Percentiles rank a stretch among this genome's conserved stretches.
Conservation (phyloP, 345 rosid species). For the Crucihimalaya himalaica region DNA sequence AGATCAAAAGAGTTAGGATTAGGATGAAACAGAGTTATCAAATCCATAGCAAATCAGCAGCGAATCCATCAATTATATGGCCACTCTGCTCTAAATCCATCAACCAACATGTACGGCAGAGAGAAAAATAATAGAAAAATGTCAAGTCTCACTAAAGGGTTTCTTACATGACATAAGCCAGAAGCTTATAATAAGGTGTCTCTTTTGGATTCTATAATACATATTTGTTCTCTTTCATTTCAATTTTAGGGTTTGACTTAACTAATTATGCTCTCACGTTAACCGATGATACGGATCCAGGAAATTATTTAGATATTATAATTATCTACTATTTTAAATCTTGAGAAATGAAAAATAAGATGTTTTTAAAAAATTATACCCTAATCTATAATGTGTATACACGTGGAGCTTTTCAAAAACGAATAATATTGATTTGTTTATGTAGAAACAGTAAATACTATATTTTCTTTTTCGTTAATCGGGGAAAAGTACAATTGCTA, state of each 20-base stretch:
- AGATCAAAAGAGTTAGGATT: not conserved
- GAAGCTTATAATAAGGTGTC: constrained; percentile 13
- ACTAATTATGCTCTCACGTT: constrained; percentile 25
- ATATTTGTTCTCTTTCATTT: constrained; percentile 25
- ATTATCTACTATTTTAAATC: constrained; percentile 20
- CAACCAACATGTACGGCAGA: constrained; percentile 29
- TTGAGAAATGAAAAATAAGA: constrained; percentile 2
- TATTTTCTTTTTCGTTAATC: no score
- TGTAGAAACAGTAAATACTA: not conserved
- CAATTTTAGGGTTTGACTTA: constrained; percentile 32
- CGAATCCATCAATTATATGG: constrained; percentile 24
- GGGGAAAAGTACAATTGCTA: not conserved
- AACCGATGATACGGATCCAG: constrained; percentile 19
- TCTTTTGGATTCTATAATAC: not conserved
- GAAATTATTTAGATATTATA: not conserved
- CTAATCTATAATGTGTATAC: not conserved
- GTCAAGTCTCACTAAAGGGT: constrained; percentile 4
- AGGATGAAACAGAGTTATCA: not conserved
- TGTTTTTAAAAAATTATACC: not conserved
- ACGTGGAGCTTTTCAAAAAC: constrained; percentile 7
- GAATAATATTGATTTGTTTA: not conserved
- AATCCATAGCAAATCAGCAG: not conserved
- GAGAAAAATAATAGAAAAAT: not conserved
- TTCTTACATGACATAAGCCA: constrained; percentile 19
- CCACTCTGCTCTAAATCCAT: constrained; percentile 2